phyloP scores from a whole-genome alignment of 2,329 filamentous ascomycete genomes.

The Alternaria rosae region DNA sequence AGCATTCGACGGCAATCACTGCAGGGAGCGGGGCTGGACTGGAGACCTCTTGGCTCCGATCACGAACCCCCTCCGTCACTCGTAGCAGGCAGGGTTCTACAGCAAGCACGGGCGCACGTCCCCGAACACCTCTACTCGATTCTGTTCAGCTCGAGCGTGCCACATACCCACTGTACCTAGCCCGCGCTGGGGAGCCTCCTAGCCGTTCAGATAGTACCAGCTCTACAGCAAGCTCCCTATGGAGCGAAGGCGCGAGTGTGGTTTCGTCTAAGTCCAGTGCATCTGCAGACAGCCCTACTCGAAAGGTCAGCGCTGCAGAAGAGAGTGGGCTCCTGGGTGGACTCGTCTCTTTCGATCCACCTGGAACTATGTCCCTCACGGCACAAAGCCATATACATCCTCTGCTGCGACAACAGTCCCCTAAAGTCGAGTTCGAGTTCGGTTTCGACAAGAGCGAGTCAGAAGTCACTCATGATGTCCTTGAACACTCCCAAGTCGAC shows the following conservation, averaged over 20 bases:
- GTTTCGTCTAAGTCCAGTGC: constrained; percentile 42
- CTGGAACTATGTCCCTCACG: constrained; percentile 11
- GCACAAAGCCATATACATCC: constrained; percentile 22
- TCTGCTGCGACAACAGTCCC: constrained; percentile 7
- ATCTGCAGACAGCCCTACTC: constrained; percentile 15
- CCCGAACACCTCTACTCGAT: constrained; percentile 35
- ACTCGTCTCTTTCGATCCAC: constrained; percentile 31
- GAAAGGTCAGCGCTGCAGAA: constrained; percentile 27
- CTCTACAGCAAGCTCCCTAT: constrained; percentile 35
- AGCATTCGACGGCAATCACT: constrained; percentile 21
- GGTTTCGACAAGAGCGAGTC: constrained; percentile 3
- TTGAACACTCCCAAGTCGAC: neutral
- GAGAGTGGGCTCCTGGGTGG: constrained; percentile 39
- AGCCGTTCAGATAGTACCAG: constrained; percentile 40
- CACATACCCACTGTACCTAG: neutral
- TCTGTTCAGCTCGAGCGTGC: constrained; percentile 28
- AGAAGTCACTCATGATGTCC: neutral
- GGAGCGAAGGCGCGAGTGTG: constrained; percentile 40
- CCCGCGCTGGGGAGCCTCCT: constrained; percentile 11
- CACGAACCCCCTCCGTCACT: constrained; percentile 21
- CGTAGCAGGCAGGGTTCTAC: constrained; percentile 19
- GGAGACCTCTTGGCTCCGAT: constrained; percentile 30
- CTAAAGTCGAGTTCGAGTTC: constrained; percentile 15
- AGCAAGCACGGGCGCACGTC: constrained; percentile 17
- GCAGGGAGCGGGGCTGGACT: constrained; percentile 22